Evolutionary conservation across 768 basidiomycete species (phyloP), one percentile per base, ranked within the genome.

Genomic region (Amanita thiersii): DNA sequence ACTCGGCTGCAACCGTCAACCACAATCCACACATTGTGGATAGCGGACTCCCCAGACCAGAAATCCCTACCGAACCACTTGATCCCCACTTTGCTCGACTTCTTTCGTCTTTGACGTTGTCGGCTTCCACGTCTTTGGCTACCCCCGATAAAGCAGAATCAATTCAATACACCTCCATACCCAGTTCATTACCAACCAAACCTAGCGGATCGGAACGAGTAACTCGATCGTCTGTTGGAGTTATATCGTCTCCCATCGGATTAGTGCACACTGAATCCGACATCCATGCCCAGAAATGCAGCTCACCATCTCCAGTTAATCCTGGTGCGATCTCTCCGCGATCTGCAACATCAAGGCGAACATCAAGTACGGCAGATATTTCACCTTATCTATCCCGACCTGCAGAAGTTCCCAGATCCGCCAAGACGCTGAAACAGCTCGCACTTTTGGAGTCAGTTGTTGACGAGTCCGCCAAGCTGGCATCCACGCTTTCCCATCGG

Each of bases 41-140:
- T 32, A 59, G 51, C 30, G 44, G 39, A 37, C 8, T 19, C 14
- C 15, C 53, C 38, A 45, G 50, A 35, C 25, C 58, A 47, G 52
- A 54, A 48, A 40, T 59, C 34, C 55, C 59, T 18, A 44, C 60
- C 14, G 59, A 65, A 31, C 46, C 59, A 37, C 58, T 81, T 49
- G 82, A 86, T 54, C 79, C 82, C 23, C 81, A 86, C 48, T 74
- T 87, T 54, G 82, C 83, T 14, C 70, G 75, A 21, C 65, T 87
- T 5, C 62, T 87, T 38, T 74, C 68, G 33, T 75, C 75, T 4
- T 63, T 86, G 37, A 75, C 77, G 5, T 57, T 77, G 34, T 86
- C 84, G 25, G 70, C 70, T 23, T 51, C 58, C 12, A 52, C 62
- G 31, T 15, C 56, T 17, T 38, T 24, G 15, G 17, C n/a, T 37